Percentiles rank a stretch among this genome's conserved stretches.
Conservation (phyloP, 2,329 filamentous ascomycete genomes). For the Elsinoe necatrix region DNA sequence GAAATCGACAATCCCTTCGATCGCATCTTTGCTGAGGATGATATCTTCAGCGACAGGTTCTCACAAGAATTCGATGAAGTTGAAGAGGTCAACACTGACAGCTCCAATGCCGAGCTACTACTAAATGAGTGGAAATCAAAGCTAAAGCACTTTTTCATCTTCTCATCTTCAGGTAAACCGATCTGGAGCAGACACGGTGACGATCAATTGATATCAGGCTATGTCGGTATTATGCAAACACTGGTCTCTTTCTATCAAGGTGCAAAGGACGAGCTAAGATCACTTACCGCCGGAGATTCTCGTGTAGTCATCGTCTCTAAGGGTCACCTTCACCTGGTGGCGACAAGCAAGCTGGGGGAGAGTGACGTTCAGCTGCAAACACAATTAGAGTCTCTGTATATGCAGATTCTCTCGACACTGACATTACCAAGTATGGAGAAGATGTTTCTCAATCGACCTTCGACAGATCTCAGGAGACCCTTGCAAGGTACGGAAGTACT, state of each 20-base stretch:
- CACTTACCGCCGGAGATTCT: constrained; percentile 78
- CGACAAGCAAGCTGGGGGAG: constrained; percentile 85
- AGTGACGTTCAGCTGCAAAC: constrained; percentile 78
- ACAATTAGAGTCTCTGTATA: constrained; percentile 90
- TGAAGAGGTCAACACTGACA: constrained; percentile 48
- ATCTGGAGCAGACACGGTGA: constrained; percentile 96
- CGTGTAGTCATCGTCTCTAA: constrained; percentile 80
- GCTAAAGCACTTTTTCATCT: constrained; percentile 91
- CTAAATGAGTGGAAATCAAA: constrained; percentile 79
- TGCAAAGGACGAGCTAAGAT: constrained; percentile 64
- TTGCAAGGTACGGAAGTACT: constrained; percentile 86
- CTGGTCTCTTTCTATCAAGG: constrained; percentile 95
- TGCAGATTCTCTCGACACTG: constrained; percentile 93
- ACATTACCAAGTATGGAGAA: constrained; percentile 79
- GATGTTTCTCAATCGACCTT: constrained; percentile 82
- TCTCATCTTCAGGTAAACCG: constrained; percentile 92
- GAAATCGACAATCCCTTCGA: constrained; percentile 54
- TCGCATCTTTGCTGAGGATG: constrained; percentile 37
- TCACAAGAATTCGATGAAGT: constrained; percentile 70
- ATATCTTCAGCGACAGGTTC: constrained; percentile 55
- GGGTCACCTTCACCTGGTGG: constrained; percentile 84
- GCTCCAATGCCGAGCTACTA: constrained; percentile 48
- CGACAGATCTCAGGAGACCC: constrained; percentile 84
- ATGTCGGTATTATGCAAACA: constrained; percentile 91
- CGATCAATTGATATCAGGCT: constrained; percentile 78